Base-by-base conservation (phyloP, 805 yeast species). In the Yarrowia sp. region DNA sequence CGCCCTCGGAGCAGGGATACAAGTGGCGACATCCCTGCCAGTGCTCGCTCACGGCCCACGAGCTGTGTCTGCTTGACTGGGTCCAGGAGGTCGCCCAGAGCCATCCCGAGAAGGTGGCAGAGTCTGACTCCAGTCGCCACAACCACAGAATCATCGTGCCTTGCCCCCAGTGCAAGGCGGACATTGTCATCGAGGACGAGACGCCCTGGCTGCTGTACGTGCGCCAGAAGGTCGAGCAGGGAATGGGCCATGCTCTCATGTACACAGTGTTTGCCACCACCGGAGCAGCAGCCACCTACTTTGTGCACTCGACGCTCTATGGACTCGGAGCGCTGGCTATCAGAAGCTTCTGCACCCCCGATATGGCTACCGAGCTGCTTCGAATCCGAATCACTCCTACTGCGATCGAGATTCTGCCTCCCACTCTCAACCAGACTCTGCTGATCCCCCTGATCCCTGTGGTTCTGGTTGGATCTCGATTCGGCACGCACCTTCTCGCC, bases 11-110 rank as follows among this genome's bases (percentile, higher is more conserved):
- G 44, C 70, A 74, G n/a, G 39, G 39, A 2, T 70, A 72, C 22
- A 76, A 73, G 55, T 79, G 81, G 81, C 72, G 78, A 16, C 72
- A 72, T 18, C 81, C 81, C 1, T 80, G 83, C 63, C 63, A 68
- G 16, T 80, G 84, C 67, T 77, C 78, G 4, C 66, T 80, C 24
- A 66, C 72, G 10, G 83, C 81, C 4, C 84, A 80, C 66, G 74
- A 79, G 44, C 69, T 68, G 51, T 80, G 84, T 61, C 70, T 80
- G 33, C 66, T 77, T 10, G 73, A 74, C 10, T 79, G 81, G 81
- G 73, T 75, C 3, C 67, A 73, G 24, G 70, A 74, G 49, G 63
- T 71, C 21, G 73, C 69, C 18, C 24, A 64, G 22, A 62, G 63
- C 56, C 59, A 63, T 39, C 16, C 63, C 31, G 19, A 66, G 53